Conservation (phyloP, 805 yeast genomes). For the Kodamaea lidongshanica region DNA sequence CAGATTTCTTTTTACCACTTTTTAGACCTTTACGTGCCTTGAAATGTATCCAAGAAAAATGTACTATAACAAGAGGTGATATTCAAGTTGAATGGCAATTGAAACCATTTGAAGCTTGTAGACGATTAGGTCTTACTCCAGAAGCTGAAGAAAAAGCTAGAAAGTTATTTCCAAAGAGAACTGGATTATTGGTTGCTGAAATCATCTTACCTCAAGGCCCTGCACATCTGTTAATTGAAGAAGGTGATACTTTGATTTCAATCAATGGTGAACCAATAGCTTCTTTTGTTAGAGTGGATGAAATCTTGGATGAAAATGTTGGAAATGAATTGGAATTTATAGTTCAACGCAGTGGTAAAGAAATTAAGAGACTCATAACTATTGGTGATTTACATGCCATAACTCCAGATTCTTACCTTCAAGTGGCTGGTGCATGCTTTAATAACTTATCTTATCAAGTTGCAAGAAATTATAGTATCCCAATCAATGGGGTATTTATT, state of each 20-base stretch:
- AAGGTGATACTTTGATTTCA: constrained; percentile 79
- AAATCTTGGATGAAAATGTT: constrained; percentile 66
- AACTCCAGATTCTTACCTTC: constrained; percentile 76
- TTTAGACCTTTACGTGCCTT: constrained; percentile 79
- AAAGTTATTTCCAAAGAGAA: constrained; percentile 59
- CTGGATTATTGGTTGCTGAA: constrained; percentile 80
- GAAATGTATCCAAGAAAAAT: constrained; percentile 53
- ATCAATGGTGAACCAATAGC: constrained; percentile 60
- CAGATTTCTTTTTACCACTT: constrained; percentile 86
- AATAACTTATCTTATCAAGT: constrained; percentile 82
- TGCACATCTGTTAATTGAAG: constrained; percentile 62
- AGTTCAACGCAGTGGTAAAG: constrained; percentile 67
- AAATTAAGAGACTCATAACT: constrained; percentile 41
- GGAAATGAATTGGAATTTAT: constrained; percentile 43
- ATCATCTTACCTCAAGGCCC: constrained; percentile 82
- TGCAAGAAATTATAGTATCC: constrained; percentile 78
- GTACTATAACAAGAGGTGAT: constrained; percentile 78
- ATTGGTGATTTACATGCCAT: constrained; percentile 76
- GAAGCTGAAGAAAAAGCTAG: constrained; percentile 72
- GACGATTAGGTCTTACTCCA: constrained; percentile 72
- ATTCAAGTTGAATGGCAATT: constrained; percentile 86
- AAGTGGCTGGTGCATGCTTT: constrained; percentile 82
- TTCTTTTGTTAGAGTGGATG: constrained; percentile 76
- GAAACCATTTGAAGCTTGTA: constrained; percentile 86
- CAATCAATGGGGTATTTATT: constrained; percentile 78